Evolutionary conservation across 345 rosid genomes (phyloP).

Genomic region (Murraya koenigii): DNA sequence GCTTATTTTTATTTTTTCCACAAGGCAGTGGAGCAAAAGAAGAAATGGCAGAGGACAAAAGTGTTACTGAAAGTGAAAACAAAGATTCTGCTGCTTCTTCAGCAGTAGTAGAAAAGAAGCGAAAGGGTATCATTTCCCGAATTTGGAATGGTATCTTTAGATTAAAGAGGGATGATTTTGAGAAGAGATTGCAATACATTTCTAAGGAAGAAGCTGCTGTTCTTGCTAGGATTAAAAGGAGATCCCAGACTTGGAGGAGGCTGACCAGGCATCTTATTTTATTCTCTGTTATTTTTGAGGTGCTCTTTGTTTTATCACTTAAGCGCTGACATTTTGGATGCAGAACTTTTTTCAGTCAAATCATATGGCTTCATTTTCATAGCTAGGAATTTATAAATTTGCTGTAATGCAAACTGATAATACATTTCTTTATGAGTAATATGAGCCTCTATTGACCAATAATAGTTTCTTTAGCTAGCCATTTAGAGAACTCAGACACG

Average conservation of each 20-base stretch:
- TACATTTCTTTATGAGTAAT: background rate
- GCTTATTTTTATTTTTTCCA: background rate
- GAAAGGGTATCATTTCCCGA: slow-evolving; percentile 64
- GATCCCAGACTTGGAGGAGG: slow-evolving; percentile 67
- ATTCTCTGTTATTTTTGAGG: slow-evolving; percentile 78
- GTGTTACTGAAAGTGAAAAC: slow-evolving; percentile 30
- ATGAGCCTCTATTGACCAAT: background rate
- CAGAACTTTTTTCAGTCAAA: background rate
- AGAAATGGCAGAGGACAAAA: slow-evolving; percentile 39
- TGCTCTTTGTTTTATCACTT: slow-evolving; percentile 8
- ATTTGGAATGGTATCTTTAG: slow-evolving; percentile 70
- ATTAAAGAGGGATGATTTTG: slow-evolving; percentile 66
- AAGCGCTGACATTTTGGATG: background rate
- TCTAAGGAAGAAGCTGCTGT: slow-evolving; percentile 83
- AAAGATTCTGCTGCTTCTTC: slow-evolving; percentile 25
- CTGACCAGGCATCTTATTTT: slow-evolving; percentile 55
- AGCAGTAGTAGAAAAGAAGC: slow-evolving; percentile 37
- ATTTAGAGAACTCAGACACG: background rate
- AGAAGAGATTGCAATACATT: slow-evolving; percentile 80
- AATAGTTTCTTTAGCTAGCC: background rate
- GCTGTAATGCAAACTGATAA: background rate
- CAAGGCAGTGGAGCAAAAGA: background rate
- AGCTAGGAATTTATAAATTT: background rate
- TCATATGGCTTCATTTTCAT: background rate
- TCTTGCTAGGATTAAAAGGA: slow-evolving; percentile 56